A percentile compares a stretch with the other conserved stretches of the same genome.
Conservation (phyloP, 2,329 filamentous ascomycete species). For the Xylaria digitata region DNA sequence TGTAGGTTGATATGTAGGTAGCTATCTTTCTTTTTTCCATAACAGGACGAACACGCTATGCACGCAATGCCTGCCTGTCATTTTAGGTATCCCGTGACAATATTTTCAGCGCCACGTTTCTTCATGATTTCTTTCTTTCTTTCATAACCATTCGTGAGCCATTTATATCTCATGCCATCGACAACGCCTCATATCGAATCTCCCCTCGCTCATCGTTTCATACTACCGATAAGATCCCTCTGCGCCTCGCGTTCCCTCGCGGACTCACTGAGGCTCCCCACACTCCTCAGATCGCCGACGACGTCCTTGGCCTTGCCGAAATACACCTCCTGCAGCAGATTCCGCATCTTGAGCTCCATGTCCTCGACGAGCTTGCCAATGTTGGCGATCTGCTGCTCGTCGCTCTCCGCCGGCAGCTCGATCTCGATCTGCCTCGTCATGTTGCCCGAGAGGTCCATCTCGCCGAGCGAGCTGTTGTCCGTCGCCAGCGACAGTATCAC, state of each 20-base stretch:
- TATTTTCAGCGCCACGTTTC: background rate
- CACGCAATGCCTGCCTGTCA: too few species aligned
- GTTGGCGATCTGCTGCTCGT: constrained; percentile 94
- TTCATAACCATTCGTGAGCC: too few species aligned
- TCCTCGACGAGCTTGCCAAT: constrained; percentile 95
- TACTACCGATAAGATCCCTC: constrained; percentile 83
- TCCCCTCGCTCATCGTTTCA: constrained; percentile 39
- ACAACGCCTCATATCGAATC: too few species aligned
- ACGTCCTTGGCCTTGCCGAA: constrained; percentile 99
- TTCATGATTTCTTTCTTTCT: too few species aligned
- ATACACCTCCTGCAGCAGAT: constrained; percentile 97
- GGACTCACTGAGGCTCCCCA: constrained; percentile 84
- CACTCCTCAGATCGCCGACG: constrained; percentile 91
- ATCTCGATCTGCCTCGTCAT: constrained; percentile 97
- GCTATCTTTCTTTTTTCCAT: background rate
- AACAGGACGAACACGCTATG: background rate
- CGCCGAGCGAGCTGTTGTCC: constrained; percentile 71
- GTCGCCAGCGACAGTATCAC: constrained; percentile 91
- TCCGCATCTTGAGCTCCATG: constrained; percentile 99
- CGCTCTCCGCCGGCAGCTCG: constrained; percentile 88
- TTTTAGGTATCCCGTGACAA: too few species aligned
- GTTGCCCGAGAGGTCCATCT: constrained; percentile 94
- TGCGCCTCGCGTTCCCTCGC: constrained; percentile 87
- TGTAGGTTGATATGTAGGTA: background rate
- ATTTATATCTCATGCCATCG: background rate